phyloP scores from a whole-genome alignment of 371 early-diverging fungal genomes.

The Funneliformis caledonium region DNA sequence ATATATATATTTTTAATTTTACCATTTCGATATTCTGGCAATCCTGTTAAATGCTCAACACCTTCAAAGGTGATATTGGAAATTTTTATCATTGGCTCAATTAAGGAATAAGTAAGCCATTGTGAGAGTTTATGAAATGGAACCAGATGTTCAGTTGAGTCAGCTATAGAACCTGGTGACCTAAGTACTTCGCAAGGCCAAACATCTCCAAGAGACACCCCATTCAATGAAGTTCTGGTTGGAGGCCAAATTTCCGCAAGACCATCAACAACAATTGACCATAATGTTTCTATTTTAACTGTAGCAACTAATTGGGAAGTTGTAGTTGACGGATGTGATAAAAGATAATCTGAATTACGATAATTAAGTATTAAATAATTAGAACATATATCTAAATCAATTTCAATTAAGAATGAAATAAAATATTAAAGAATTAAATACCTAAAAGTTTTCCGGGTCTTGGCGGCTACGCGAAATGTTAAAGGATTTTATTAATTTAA shows the following conservation, averaged over 20 bases:
- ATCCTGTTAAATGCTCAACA: constrained; percentile 77
- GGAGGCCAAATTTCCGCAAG: constrained; percentile 77
- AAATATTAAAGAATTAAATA: neutral
- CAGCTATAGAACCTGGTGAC: constrained; percentile 38
- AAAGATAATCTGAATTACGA: constrained; percentile 43
- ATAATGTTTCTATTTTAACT: constrained; percentile 69
- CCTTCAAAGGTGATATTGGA: constrained; percentile 63
- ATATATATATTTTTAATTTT: neutral
- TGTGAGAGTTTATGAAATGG: constrained; percentile 94
- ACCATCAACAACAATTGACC: constrained; percentile 81
- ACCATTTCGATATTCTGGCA: constrained; percentile 94
- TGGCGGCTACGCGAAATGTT: constrained; percentile 44
- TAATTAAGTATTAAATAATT: neutral
- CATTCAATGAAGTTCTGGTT: constrained; percentile 74
- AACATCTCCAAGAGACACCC: constrained; percentile 85
- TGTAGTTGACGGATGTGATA: constrained; percentile 43
- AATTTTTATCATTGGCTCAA: constrained; percentile 76
- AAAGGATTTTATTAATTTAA: neutral
- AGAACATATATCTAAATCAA: constrained; percentile 28
- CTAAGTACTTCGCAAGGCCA: constrained; percentile 76
- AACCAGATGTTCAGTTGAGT: constrained; percentile 58
- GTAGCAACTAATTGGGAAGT: constrained; percentile 46
- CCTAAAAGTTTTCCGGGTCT: constrained; percentile 83
- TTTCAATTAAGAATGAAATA: constrained; percentile 39
- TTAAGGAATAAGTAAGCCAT: constrained; percentile 93